Evolutionary conservation across 768 basidiomycete species (phyloP), one percentile per base, ranked within the genome.

Genomic region (Termitomyces sp.): DNA sequence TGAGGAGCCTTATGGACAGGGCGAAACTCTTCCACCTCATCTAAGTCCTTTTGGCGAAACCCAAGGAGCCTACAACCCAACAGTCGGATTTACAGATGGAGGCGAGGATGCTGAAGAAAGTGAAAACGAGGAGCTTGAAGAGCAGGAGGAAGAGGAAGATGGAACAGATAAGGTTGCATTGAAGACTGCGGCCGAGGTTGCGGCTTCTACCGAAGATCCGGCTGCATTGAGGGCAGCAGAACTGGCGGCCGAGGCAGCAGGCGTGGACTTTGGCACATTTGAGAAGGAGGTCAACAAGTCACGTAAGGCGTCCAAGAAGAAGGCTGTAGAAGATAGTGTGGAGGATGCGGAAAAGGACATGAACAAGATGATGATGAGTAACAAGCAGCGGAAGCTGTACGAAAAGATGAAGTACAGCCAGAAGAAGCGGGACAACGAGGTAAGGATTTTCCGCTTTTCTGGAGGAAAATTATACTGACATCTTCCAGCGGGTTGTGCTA

Each of bases 281-380:
- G 88, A 90, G 71, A 86, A 86, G 64, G 82, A 87, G 67, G 81
- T 93, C 50, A 81, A 78, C 64, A 87, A 87, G 68, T 79, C 81
- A 34, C 74, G 71, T 58, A 85, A 79, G 64, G 74, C 70, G 49
- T 62, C 59, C 36, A 74, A 77, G 63, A 67, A 61, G 44, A 65
- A 59, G 44, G 55, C 64, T 39, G 32, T 64, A 1, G 64, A 59
- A 54, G 68, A 64, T 12, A 74, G 71, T 61, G 69, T 64, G 47
- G 71, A 72, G 64, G 76, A 76, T 61, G 72, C 74, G 37, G 92
- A 94, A 69, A 79, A 85, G 66, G 90, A 95, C 69, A 92, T 96
- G 89, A 89, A 91, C 74, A 96, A 95, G 82, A 96, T 98, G 87
- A 82, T 98, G 85, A 88, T 97, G 87, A 96, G 92, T 77, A 94